Conservation (phyloP, 129 eudicot genomes). For the Daucus carota region DNA sequence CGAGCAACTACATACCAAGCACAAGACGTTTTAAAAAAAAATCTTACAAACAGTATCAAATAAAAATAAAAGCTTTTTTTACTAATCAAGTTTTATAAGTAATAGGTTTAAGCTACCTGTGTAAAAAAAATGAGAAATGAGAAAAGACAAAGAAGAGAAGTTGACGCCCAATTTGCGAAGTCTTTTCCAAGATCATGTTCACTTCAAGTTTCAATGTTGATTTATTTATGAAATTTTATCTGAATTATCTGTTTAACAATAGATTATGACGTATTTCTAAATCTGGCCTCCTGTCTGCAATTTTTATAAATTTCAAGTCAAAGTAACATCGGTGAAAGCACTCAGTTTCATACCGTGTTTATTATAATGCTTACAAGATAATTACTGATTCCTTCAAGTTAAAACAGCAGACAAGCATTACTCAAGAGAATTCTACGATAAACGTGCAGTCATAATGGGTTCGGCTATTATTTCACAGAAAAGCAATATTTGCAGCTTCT, state of each 20-base stretch:
- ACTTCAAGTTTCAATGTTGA: too few relatives aligned
- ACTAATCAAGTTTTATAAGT: background rate
- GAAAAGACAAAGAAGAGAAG: too few relatives aligned
- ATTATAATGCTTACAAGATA: background rate
- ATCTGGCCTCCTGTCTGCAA: too few relatives aligned
- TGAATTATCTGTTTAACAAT: too few relatives aligned
- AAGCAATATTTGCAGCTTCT: background rate
- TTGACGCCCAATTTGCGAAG: background rate
- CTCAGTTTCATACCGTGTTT: background rate
- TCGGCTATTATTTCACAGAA: background rate
- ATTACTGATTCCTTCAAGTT: background rate
- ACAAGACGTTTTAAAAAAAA: background rate
- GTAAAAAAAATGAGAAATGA: background rate
- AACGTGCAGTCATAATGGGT: background rate
- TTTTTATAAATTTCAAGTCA: too few relatives aligned
- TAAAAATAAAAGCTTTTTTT: background rate
- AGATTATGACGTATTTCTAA: too few relatives aligned
- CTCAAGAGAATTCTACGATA: too few relatives aligned
- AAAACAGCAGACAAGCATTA: background rate
- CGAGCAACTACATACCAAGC: constrained; percentile 60
- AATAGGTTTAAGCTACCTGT: background rate
- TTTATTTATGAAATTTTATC: too few relatives aligned
- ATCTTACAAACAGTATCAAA: too few relatives aligned
- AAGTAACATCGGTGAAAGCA: background rate
- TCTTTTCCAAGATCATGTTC: background rate